Evolutionary conservation across 306 rosid genomes (phyloP), one percentile per base, ranked within the genome.

Genomic region (Medicago ruthenica): DNA sequence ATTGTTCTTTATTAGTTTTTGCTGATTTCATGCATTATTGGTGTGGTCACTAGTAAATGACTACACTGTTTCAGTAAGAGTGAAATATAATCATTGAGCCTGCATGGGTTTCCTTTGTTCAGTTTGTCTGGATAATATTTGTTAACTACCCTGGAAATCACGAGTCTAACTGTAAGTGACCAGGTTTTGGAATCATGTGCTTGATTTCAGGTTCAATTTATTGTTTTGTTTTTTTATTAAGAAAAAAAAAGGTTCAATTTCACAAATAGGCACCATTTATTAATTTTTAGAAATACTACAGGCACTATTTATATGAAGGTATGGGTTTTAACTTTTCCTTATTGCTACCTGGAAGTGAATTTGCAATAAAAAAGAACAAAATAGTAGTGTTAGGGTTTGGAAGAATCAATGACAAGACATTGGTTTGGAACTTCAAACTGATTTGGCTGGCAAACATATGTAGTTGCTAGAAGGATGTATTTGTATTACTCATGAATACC

Each of bases 121-220:
- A 37, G 39, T 70, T 75, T 60, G 15, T 42, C 20, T 44, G 2
- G 78, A 9, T 34, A 62, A 64, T 73, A 17, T 57, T 41, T 36
- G 62, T 82, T 77, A 37, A 39, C 75, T 15, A 20, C 24, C 51
- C 22, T 70, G 62, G 42, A 77, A 39, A 42, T 74, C 15, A 31
- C 9, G 2, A 64, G 57, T 63, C 74, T 70, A 3, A 18, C 73
- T 16, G 45, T 18, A 55, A 17, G 18, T 62, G 37, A 54, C 53
- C 73, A 17, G 51, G 45, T 68, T 61, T 11, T 76, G 22, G 80
- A 68, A 62, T 70, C 66, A 24, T 44, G 48, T 70, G 54, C 50
- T 66, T 74, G 79, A 39, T 57, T 84, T 76, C 81, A 55, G 77
- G 71, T 63, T 70, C 54, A 6, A 54, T 76, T 44, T 53, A 27